Percentiles rank a stretch among this genome's conserved stretches.
Conservation (phyloP, 495 filamentous ascomycete genomes). For the Aspergillus wentii region DNA sequence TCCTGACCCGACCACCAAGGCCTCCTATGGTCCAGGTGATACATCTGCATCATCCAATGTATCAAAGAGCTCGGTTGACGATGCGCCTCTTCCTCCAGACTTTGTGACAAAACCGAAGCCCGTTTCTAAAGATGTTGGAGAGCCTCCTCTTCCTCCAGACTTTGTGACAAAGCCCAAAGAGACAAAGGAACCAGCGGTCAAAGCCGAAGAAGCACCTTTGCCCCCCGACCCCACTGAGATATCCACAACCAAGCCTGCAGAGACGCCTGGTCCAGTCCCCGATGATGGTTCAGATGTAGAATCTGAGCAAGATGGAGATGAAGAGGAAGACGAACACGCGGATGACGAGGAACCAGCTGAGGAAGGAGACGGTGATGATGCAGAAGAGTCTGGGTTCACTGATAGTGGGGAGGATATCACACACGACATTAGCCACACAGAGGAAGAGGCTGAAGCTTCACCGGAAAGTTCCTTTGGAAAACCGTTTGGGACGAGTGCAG, state of each 20-base stretch:
- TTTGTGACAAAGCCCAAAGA: conserved; percentile 12
- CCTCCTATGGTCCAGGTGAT: conserved; percentile 57
- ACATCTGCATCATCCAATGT: conserved; percentile 63
- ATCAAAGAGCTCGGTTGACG: conserved; percentile 42
- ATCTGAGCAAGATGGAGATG: conserved; percentile 22
- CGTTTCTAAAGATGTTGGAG: conserved; percentile 9
- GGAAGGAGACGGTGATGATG: conserved; percentile 32
- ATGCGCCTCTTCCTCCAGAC: conserved; percentile 60
- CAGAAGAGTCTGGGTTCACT: conserved; percentile 32
- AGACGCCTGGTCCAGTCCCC: conserved; percentile 21
- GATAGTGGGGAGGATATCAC: conserved; percentile 45
- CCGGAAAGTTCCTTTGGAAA: conserved; percentile 65
- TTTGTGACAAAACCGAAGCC: conserved; percentile 35
- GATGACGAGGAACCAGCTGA: conserved; percentile 23
- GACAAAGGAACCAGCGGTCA: conserved; percentile 16
- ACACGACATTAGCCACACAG: conserved; percentile 58
- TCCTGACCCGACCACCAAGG: conserved; percentile 71
- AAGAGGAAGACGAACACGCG: conserved; percentile 25
- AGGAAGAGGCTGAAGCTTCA: conserved; percentile 39
- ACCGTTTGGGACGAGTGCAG: conserved; percentile 26
- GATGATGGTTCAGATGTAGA: conserved; percentile 26
- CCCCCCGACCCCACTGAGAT: conserved; percentile 32
- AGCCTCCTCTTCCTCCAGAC: conserved; percentile 39
- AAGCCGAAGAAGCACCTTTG: conserved; percentile 21
- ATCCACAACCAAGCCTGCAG: conserved; percentile 8